Evolutionary conservation across 202 grass and related monocot species (phyloP), one percentile per base, ranked within the genome.

Genomic region (Panicum hallii): DNA sequence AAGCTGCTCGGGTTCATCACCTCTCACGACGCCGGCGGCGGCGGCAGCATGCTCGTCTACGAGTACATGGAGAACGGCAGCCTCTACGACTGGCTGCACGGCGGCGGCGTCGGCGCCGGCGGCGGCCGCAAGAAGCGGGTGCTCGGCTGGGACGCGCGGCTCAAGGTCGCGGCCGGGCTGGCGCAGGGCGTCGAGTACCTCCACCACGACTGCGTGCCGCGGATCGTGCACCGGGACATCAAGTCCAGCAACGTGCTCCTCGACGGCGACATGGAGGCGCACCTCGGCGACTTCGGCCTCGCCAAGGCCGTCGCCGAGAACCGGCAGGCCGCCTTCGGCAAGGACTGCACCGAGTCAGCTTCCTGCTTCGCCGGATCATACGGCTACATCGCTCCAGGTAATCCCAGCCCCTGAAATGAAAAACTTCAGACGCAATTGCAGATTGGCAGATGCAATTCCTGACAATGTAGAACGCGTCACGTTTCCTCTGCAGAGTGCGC

Each of bases 31-130:
- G 75, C 47, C 63, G 77, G 69, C 7, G 58, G 45, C 56, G 70
- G 87, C 2, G 78, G 88, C 38, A 85, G 87, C 76, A 87, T 99
- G 81, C 87, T 99, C 71, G 84, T 99, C 10, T 99, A 99, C 76
- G 93, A 99, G 73, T 96, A 68, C 90, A 99, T 99, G 97, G 90
- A 94, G 93, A 99, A 99, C 17, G 93, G 93, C 28, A 99, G 97
- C 87, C 73, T 96, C 30, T 94, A 90, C 67, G 91, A 99, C 74
- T 99, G 93, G 91, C 89, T 99, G 44, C 97, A 99, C 79, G 85
- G 85, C 66, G 36, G 46, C 66, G 36, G 46, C 62, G 44, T 10
- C 42, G 48, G 82, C 73, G 63, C 62, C 13, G 64, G 79, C 61
- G 78, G 56, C 0, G 71, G 67, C 15, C 69, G 41, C 23, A 90